Evolutionary conservation across 257 asterid genomes (phyloP).

Genomic region (Lycium ferocissimum): DNA sequence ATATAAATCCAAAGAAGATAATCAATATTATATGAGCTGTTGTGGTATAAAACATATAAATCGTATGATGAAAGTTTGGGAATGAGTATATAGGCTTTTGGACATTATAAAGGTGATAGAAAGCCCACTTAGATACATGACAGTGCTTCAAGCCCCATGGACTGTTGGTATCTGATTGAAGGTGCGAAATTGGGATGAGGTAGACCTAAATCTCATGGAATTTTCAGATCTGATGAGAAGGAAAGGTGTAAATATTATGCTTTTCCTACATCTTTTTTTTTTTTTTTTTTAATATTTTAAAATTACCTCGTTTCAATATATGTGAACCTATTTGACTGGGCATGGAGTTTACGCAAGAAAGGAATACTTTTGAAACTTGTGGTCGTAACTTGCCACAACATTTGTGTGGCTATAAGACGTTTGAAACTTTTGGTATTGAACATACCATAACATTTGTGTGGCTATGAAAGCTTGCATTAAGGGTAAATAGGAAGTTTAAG

Average conservation of each 20-base stretch:
- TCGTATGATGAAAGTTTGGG: neutral
- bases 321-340: neutral
- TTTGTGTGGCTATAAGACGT: neutral
- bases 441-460: neutral
- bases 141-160: neutral
- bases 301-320: neutral
- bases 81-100: neutral
- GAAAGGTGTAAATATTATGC: neutral
- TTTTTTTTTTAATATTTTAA: too few species aligned
- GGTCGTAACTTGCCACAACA: neutral
- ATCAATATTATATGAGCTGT: neutral
- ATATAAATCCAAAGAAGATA: neutral
- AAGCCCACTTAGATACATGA: neutral
- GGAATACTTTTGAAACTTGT: neutral
- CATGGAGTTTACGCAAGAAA: neutral
- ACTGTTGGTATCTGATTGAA: neutral
- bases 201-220: slow-evolving; percentile 3
- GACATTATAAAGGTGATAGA: neutral
- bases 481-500: neutral
- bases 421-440: neutral
- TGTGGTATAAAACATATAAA: neutral
- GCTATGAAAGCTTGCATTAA: neutral
- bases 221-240: neutral
- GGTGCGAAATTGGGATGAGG: neutral
- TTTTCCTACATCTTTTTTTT: neutral